These are phyloP conservation scores for Pezizomycotina sp. DNA, from an alignment of 2,329 filamentous ascomycete genomes.

Conservation along the genomic window DNA sequence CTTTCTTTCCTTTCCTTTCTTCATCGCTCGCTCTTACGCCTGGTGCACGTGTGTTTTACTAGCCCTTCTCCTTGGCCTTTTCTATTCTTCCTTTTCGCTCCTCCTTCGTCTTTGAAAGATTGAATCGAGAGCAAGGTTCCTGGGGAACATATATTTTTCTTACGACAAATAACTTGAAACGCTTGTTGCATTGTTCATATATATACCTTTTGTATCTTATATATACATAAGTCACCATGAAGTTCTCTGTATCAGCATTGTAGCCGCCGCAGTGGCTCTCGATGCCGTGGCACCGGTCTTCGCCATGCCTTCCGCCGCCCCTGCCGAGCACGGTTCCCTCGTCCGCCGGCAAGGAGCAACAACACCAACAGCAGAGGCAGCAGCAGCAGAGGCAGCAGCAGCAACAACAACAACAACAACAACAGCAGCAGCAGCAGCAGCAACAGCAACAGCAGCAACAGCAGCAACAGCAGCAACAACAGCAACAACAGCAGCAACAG, in stretches of 20 bases:
- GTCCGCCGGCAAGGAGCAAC: conserved; percentile 4
- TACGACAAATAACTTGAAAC: conserved; percentile 12
- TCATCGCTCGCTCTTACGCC: conserved; percentile 18
- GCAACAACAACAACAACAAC: conserved; percentile 10
- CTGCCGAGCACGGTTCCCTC: neutral
- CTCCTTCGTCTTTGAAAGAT: conserved; percentile 19
- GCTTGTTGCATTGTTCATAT: conserved; percentile 14
- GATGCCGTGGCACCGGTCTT: neutral
- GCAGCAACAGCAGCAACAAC: conserved; percentile 2
- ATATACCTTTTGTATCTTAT: conserved; percentile 4
- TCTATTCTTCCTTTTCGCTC: conserved; percentile 18
- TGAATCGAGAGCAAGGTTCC: conserved; percentile 14
- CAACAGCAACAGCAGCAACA: neutral
- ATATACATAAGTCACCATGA: conserved; percentile 2
- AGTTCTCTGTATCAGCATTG: neutral
- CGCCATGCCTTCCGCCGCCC: neutral
- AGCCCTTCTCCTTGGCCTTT: conserved; percentile 12
- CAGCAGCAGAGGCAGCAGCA: conserved; percentile 1
- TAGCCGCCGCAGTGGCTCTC: neutral
- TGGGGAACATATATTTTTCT: conserved; percentile 15
- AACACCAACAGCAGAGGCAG: conserved; percentile 4
- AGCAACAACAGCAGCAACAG: neutral
- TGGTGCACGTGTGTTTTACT: conserved; percentile 17
- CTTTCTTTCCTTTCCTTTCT: conserved; percentile 24
- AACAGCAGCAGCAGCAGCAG: conserved; percentile 4